These are phyloP conservation scores for Arctium lappa DNA, from an alignment of 129 eudicot genomes.

Conservation along the genomic window DNA sequence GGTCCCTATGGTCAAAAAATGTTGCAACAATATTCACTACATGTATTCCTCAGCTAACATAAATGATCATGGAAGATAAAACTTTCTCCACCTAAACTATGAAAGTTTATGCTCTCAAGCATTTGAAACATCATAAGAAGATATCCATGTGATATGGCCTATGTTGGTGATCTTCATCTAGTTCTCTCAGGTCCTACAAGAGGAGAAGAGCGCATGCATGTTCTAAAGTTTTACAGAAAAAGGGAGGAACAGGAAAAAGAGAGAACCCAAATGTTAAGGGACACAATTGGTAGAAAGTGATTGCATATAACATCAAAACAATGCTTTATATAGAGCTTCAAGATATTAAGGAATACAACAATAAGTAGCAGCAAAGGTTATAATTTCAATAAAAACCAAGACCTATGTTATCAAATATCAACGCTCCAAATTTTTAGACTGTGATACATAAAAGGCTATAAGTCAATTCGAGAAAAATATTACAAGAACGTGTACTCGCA, in stretches of 20 bases:
- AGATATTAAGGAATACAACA: background rate
- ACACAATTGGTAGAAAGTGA: background rate
- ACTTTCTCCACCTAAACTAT: background rate
- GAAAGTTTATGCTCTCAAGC: background rate
- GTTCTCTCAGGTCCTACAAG: slow-evolving; percentile 48
- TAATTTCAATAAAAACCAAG: background rate
- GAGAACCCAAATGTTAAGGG: background rate
- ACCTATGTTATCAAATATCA: background rate
- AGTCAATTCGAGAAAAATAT: background rate
- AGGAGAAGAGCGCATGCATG: slow-evolving; percentile 6
- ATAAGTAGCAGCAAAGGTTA: background rate
- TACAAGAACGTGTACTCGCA: background rate
- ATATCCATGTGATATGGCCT: slow-evolving; percentile 23
- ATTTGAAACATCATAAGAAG: background rate
- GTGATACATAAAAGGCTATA: background rate
- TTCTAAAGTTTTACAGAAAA: background rate
- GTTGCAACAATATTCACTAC: background rate
- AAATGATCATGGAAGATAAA: background rate
- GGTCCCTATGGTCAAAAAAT: no score
- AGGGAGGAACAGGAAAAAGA: background rate
- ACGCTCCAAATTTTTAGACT: background rate
- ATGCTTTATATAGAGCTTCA: background rate
- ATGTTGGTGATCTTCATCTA: slow-evolving; percentile 39
- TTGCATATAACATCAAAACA: background rate
- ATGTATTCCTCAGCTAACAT: background rate